Base-by-base conservation (phyloP, 306 rosid genomes). In the Abrus precatorius region DNA sequence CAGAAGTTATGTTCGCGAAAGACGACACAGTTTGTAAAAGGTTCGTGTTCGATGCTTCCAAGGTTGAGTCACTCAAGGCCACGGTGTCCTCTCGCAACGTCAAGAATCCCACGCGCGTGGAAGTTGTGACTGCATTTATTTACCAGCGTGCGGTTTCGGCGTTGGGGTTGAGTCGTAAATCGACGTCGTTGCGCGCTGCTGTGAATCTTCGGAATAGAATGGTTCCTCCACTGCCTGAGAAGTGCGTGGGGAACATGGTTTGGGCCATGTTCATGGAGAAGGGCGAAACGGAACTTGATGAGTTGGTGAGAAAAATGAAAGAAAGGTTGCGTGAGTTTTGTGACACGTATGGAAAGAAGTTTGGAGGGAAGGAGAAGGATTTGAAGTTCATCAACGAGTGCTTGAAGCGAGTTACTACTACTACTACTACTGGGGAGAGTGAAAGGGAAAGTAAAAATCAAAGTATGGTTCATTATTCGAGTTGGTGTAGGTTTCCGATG, bases 61-160 rank as follows among this genome's bases (percentile, higher is more conserved):
- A 68, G 60, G 78, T 90, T 1, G 50, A 76, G 20, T 72, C 80
- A 0, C 87, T 88, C 3, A 86, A 78, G 60, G 75, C 80, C 67
- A 12, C 34, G 34, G 77, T 85, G 3, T 53, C 80, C 2, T 67
- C 82, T 6, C 10, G 9, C 28, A 69, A 5, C 20, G 89, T 87
- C n/a, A 2, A 14, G 0, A 79, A 73, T 8, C 88, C 90, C 40
- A 59, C 94, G 4, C 80, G 84, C 1, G 85, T 86, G 0, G 73
- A 90, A 44, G 88, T 87, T 27, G 88, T 90, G 14, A 66, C 72
- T 4, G 86, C 86, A 14, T 11, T 86, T 5, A 40, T 90, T 20
- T 86, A 55, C 62, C 76, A 72, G 62, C 36, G 81, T 28, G 84
- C 70, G 0, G 68, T 81, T 8, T 36, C 80, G 7, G 48, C 88